Evolutionary conservation across 345 rosid genomes (phyloP).

Genomic region (Citrus medica): DNA sequence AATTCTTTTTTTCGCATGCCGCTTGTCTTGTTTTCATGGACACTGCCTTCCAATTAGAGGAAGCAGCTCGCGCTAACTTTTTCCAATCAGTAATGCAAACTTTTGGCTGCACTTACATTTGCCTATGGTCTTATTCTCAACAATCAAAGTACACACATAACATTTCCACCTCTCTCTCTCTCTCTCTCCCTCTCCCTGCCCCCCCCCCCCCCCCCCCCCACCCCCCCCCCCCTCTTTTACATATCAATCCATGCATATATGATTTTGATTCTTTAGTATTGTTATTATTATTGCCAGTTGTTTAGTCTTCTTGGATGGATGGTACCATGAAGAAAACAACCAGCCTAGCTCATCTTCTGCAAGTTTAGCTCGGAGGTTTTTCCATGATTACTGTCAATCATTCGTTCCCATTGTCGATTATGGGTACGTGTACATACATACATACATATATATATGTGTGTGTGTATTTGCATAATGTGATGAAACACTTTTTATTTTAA

Average conservation of each 20-base stretch:
- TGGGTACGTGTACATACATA: constrained; percentile 23
- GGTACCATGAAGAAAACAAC: constrained; percentile 36
- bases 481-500: not conserved
- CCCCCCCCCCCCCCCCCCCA: not conserved
- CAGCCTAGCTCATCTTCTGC: constrained; percentile 44
- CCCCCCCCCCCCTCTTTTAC: not conserved
- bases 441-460: too few species aligned
- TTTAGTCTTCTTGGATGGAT: constrained; percentile 51
- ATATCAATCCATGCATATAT: not conserved
- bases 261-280: not conserved
- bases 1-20: too few species aligned
- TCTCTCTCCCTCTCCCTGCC: not conserved
- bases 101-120: constrained; percentile 52
- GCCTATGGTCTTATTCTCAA: constrained; percentile 54
- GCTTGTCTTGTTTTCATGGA: constrained; percentile 36
- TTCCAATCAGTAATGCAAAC: constrained; percentile 46
- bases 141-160: constrained; percentile 37
- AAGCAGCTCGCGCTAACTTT: constrained; percentile 34
- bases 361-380: constrained; percentile 40
- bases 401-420: constrained; percentile 26
- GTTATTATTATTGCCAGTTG: constrained; percentile 29
- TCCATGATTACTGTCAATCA: constrained; percentile 42
- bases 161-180: not conserved
- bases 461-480: too few species aligned
- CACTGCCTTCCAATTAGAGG: constrained; percentile 38